These are phyloP conservation scores for Auricularia sp. DNA, from an alignment of 768 basidiomycete genomes.

Conservation along the genomic window DNA sequence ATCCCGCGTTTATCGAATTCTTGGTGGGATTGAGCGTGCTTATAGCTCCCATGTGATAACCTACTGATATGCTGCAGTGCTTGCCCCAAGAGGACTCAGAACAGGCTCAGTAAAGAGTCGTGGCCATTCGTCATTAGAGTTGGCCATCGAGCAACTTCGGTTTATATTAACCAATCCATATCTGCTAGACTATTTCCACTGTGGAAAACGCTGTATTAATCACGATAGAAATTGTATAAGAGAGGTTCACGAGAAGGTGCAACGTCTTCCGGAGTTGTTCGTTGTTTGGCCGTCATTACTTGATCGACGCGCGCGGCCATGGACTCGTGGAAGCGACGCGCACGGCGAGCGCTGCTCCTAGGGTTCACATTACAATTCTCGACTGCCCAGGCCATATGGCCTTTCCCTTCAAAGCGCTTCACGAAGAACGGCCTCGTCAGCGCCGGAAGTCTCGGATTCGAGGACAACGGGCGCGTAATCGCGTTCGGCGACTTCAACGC, in stretches of 20 bases:
- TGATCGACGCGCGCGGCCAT: neutral
- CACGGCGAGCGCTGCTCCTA: constrained; percentile 1
- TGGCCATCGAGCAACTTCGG: no score
- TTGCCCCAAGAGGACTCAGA: neutral
- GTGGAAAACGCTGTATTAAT: no score
- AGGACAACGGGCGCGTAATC: constrained; percentile 59
- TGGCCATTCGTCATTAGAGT: neutral
- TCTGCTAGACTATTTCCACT: no score
- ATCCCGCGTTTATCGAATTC: constrained; percentile 77
- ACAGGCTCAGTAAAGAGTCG: no score
- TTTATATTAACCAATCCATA: no score
- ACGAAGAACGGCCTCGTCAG: constrained; percentile 68
- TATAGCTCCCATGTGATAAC: neutral
- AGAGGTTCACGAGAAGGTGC: no score
- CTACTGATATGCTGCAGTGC: neutral
- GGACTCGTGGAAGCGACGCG: constrained; percentile 1
- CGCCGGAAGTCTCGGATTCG: constrained; percentile 72
- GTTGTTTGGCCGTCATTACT: no score
- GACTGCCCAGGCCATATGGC: constrained; percentile 43
- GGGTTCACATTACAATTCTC: neutral
- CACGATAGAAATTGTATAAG: no score
- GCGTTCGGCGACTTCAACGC: constrained; percentile 95
- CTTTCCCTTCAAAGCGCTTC: constrained; percentile 80
- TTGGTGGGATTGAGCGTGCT: constrained; percentile 41
- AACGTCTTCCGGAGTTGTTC: no score